phyloP scores from a whole-genome alignment of 2,329 filamentous ascomycete genomes.

The Keithomyces neogunnii region DNA sequence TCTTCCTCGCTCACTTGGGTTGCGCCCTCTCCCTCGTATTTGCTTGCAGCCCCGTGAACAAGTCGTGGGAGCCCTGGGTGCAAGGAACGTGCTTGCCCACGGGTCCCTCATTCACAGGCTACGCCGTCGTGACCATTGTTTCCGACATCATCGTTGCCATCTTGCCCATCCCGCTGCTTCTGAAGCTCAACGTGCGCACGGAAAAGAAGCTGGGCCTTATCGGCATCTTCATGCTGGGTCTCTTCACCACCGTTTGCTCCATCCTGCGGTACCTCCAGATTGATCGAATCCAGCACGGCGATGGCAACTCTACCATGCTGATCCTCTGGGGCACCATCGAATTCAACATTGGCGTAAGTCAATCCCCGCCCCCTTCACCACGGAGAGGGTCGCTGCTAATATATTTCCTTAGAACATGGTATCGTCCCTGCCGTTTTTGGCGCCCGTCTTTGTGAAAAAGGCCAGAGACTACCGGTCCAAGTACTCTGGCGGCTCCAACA shows the following conservation, averaged over 20 bases:
- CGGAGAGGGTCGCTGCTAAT: not conserved
- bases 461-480: slow-evolving; percentile 33
- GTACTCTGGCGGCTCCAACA: slow-evolving; percentile 22
- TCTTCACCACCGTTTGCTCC: slow-evolving; percentile 48
- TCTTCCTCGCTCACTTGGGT: slow-evolving; percentile 38
- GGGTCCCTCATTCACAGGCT: slow-evolving; percentile 40
- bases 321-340: slow-evolving; percentile 49
- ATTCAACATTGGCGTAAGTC: slow-evolving; percentile 46
- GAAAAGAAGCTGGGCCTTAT: slow-evolving; percentile 43
- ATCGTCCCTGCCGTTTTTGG: slow-evolving; percentile 36
- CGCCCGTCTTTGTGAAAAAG: slow-evolving; percentile 33
- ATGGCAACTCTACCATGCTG: slow-evolving; percentile 47
- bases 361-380: not conserved
- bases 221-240: slow-evolving; percentile 41
- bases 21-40: slow-evolving; percentile 41
- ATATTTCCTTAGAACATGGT: slow-evolving; percentile 30
- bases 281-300: slow-evolving; percentile 36
- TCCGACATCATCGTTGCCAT: slow-evolving; percentile 41
- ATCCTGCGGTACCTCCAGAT: slow-evolving; percentile 44
- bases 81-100: slow-evolving; percentile 35
- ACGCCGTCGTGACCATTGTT: slow-evolving; percentile 42
- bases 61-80: slow-evolving; percentile 35
- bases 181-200: slow-evolving; percentile 37
- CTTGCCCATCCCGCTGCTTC: slow-evolving; percentile 40
- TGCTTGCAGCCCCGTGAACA: slow-evolving; percentile 38